phyloP scores from a whole-genome alignment of 371 early-diverging fungal genomes.

The Globomyces sp. region DNA sequence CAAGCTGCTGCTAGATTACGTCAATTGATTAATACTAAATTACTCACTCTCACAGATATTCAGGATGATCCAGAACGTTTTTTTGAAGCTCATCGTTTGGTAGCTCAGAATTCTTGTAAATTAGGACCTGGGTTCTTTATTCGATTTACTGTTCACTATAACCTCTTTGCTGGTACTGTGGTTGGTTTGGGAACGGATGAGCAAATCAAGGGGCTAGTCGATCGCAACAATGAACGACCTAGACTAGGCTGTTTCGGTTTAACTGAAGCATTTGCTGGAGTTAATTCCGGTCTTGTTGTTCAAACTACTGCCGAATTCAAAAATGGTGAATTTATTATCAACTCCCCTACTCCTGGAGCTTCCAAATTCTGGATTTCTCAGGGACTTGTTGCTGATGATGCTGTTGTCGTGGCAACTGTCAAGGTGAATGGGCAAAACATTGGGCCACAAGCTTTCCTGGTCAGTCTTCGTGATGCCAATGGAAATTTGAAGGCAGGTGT shows the following conservation, averaged over 20 bases:
- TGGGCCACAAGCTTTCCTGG: slow-evolving; percentile 5
- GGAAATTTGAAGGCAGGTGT: neutral
- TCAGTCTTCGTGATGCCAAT: neutral
- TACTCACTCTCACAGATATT: slow-evolving; percentile 15
- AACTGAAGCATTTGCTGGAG: slow-evolving; percentile 17
- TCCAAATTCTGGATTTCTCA: slow-evolving; percentile 1
- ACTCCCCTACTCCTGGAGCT: slow-evolving; percentile 7
- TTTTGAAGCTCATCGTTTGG: slow-evolving; percentile 16
- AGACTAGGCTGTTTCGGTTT: slow-evolving; percentile 14
- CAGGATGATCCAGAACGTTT: slow-evolving; percentile 10
- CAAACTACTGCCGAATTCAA: slow-evolving; percentile 13
- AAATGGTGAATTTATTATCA: slow-evolving; percentile 7
- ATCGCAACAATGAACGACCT: neutral
- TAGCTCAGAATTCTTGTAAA: neutral
- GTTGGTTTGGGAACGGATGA: slow-evolving; percentile 14
- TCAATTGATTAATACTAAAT: slow-evolving; percentile 10
- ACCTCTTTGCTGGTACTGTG: slow-evolving; percentile 17
- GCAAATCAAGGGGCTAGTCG: neutral
- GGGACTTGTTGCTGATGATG: slow-evolving; percentile 3
- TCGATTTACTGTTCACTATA: slow-evolving; percentile 17
- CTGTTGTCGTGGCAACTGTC: neutral
- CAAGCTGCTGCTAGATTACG: slow-evolving; percentile 12
- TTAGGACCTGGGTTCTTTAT: slow-evolving; percentile 15
- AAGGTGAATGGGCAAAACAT: neutral
- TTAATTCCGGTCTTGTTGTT: slow-evolving; percentile 13